Evolutionary conservation across 352 stramenopile genomes (phyloP), one percentile per base, ranked within the genome.

Genomic region (Globisporangium megalacanthum): DNA sequence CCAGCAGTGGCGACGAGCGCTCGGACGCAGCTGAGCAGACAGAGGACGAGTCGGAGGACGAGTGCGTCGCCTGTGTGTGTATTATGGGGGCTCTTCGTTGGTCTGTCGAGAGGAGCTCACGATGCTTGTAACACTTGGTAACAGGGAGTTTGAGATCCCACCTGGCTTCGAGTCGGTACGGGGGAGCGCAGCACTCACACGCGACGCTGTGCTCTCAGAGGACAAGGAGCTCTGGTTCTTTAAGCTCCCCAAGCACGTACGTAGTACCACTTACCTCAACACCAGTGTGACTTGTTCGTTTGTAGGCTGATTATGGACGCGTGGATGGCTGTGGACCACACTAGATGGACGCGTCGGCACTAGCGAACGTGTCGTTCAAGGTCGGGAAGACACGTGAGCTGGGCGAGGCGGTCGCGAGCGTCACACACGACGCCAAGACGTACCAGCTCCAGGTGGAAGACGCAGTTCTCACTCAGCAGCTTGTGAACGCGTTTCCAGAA

Each of bases 171-270:
- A 89, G 54, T 66, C 66, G 44, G 73, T 92, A 42, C 72, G 80
- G 15, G 78, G 76, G 54, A 88, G 77, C 59, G 68, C 67, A 6
- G 63, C 72, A 4, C 65, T 90, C 45, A 87, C 79, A 17, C 77
- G 76, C 20, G 79, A 89, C 65, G 64, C 69, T 0, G 70, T 90
- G 49, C 67, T 90, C 15, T 68, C 72, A 3, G 72, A 76, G n/a
- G 78, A 89, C 58, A 83, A 90, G 64, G 82, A 92, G 60, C 74
- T 92, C n/a, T 92, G 82, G 82, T 86, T 92, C 56, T 90, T 92
- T 58, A 89, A 88, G 66, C 75, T 92, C 22, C 82, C 82, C 39
- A 92, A 90, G 65, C 64, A 87, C 54, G 82, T 92, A 73, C 51
- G 82, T 85, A 0, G 0, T 42, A 39, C 3, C n/a, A n/a, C n/a